Percentiles rank a stretch among this genome's conserved stretches.
Evolutionary conservation across 768 basidiomycete genomes (phyloP).

Genomic region (Krasilnikovozyma curviuscula): DNA sequence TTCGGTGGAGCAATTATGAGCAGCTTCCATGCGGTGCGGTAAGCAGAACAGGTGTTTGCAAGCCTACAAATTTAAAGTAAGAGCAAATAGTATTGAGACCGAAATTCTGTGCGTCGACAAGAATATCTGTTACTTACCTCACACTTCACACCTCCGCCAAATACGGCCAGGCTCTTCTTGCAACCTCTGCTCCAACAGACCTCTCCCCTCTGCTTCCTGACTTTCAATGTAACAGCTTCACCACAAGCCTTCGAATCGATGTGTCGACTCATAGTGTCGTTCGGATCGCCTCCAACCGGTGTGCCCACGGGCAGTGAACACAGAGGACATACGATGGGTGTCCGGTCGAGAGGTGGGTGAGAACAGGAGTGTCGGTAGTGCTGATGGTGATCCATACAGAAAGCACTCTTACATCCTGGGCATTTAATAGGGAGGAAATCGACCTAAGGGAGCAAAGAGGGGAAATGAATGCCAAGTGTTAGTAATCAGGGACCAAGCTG

Average conservation of each 20-base stretch:
- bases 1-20: slow-evolving; percentile 33
- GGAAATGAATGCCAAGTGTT: no score
- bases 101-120: neutral
- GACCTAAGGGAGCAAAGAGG: no score
- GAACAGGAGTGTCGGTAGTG: slow-evolving; percentile 52
- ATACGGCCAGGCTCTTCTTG: neutral
- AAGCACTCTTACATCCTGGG: slow-evolving; percentile 48
- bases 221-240: slow-evolving; percentile 43
- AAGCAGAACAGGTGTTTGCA: slow-evolving; percentile 58
- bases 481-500: no score
- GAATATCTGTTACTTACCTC: slow-evolving; percentile 35
- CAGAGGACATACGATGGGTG: slow-evolving; percentile 59
- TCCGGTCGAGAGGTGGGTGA: slow-evolving; percentile 49
- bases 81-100: neutral
- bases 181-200: slow-evolving; percentile 44
- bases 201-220: slow-evolving; percentile 34
- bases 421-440: slow-evolving; percentile 34
- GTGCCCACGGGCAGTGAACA: slow-evolving; percentile 58
- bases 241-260: slow-evolving; percentile 46
- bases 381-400: slow-evolving; percentile 63
- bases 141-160: slow-evolving; percentile 32
- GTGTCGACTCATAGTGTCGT: slow-evolving; percentile 60
- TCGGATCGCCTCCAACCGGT: slow-evolving; percentile 59
- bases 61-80: slow-evolving; percentile 30
- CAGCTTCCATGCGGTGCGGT: slow-evolving; percentile 54